Evolutionary conservation across 2,329 filamentous ascomycete genomes (phyloP).

Genomic region (Stemphylium lycopersici): DNA sequence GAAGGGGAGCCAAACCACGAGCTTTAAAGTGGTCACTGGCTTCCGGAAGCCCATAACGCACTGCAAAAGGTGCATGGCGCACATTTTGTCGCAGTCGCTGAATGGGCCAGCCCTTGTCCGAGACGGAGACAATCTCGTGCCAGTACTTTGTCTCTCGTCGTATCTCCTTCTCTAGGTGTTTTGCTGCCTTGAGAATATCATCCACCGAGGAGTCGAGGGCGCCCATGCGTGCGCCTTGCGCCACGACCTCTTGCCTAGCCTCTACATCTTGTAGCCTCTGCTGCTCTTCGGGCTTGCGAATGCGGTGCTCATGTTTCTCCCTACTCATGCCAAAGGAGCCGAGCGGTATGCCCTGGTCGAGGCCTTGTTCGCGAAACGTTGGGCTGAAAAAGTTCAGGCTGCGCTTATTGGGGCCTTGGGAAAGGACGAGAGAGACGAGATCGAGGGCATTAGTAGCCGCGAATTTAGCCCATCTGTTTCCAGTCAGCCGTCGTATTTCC

Average conservation of each 20-base stretch:
- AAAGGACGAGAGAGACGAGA: constrained; percentile 40
- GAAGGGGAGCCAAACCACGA: constrained; percentile 80
- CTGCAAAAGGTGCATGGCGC: constrained; percentile 79
- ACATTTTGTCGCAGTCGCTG: constrained; percentile 39
- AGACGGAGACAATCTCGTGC: constrained; percentile 82
- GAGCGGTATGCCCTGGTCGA: constrained; percentile 45
- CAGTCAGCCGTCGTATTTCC: constrained; percentile 36
- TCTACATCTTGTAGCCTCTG: constrained; percentile 41
- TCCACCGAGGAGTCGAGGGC: constrained; percentile 77
- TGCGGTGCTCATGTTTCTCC: constrained; percentile 27
- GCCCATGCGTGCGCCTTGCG: constrained; percentile 77
- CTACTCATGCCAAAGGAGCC: constrained; percentile 39
- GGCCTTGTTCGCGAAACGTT: constrained; percentile 31
- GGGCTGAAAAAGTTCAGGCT: constrained; percentile 36
- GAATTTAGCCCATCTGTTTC: constrained; percentile 37
- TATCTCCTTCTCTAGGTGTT: constrained; percentile 77
- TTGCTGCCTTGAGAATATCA: constrained; percentile 73
- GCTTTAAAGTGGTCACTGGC: constrained; percentile 65
- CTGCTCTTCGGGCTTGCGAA: constrained; percentile 25
- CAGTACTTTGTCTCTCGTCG: constrained; percentile 84
- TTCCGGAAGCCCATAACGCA: constrained; percentile 89
- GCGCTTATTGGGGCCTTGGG: constrained; percentile 36
- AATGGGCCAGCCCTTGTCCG: constrained; percentile 84
- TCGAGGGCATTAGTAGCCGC: constrained; percentile 42
- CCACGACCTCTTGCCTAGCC: constrained; percentile 55